Evolutionary conservation across 73 alveolate species (phyloP), one percentile per base, ranked within the genome.

Genomic region (Symbiodinium natans): DNA sequence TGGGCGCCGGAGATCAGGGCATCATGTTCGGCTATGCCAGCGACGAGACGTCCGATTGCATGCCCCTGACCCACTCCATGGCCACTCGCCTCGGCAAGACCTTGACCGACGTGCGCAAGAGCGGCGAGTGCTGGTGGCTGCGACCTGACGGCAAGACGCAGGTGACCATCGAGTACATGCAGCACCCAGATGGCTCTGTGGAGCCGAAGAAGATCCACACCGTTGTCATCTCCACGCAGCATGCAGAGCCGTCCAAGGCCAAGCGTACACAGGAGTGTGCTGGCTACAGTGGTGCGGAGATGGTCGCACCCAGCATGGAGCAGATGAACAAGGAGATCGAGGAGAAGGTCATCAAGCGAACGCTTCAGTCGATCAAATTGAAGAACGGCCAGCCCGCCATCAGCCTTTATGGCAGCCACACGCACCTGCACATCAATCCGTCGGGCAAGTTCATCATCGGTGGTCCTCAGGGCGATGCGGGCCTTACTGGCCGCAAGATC

Each of bases 61-160:
- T 99, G 99, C 99, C 99, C 56, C 99, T 99, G 95, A 98, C 99
- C 83, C 99, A 99, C 99, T 99, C 99, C 99, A 99, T 99, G 74
- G 99, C 99, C 94, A 99, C 99, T 80, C 94, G 98, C 90, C 99
- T 99, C 77, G 99, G 99, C 92, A 99, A 99, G 92, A 99, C 99
- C 99, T 99, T 99, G 77, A 99, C 99, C 9, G 99, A 99, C 93
- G 99, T 99, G 42, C 99, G 99, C 92, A 98, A 99, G 92, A 90
- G 99, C 42, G 99, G 95, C 27, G 95, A 89, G 95, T 71, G 85
- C 87, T 89, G 95, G 87, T 99, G 99, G 99, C 89, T 99, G 99
- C 99, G 99, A 99, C 99, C 99, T 1, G 99, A 99, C 96, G 99
- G 99, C 94, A 99, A 99, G 99, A 99, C 99, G 56, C 99, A 99